These are phyloP conservation scores for Talaromyces sp. DNA, from an alignment of 2,329 filamentous ascomycete species.

Conservation along the genomic window DNA sequence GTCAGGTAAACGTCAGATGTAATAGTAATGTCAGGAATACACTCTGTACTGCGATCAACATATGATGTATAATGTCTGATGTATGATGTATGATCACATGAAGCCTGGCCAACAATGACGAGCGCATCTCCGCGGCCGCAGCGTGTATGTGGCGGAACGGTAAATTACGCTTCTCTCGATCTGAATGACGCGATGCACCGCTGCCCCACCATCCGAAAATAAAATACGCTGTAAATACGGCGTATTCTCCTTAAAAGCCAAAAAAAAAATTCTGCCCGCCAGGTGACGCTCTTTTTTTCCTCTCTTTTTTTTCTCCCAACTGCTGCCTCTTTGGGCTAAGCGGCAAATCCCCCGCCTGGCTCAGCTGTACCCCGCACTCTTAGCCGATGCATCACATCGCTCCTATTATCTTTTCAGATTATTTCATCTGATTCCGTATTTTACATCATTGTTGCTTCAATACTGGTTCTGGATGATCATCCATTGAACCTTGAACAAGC, in stretches of 20 bases:
- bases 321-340: conserved; percentile 7
- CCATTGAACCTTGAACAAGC: neutral
- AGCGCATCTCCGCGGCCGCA: neutral
- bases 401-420: neutral
- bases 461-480: neutral
- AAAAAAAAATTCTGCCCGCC: conserved; percentile 3
- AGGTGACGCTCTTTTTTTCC: neutral
- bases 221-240: neutral
- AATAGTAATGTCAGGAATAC: too few relatives aligned
- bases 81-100: neutral
- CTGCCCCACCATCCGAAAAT: neutral
- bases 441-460: neutral
- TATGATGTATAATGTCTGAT: neutral
- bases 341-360: conserved; percentile 3
- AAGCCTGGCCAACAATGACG: neutral
- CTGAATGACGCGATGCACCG: neutral
- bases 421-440: neutral
- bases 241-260: neutral
- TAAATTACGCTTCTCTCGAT: neutral
- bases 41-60: too few relatives aligned
- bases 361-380: neutral
- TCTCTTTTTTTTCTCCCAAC: neutral
- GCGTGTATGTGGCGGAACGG: neutral
- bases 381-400: neutral
- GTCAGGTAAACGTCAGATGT: too few relatives aligned